These are phyloP conservation scores for Ascochyta pisi DNA, from an alignment of 2,329 filamentous ascomycete genomes.

Conservation along the genomic window DNA sequence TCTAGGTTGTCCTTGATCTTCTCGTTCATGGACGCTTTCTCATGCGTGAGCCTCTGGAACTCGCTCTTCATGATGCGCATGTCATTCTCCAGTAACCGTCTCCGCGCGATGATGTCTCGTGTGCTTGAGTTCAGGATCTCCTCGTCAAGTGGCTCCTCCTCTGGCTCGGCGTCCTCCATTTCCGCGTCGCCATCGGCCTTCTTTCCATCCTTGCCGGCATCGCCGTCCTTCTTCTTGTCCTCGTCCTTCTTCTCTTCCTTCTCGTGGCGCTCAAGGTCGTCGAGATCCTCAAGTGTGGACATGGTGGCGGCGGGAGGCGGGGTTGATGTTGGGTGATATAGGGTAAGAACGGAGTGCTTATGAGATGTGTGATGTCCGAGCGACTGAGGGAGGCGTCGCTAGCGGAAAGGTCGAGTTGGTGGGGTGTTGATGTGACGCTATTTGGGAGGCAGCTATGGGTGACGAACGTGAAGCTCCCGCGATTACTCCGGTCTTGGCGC, in stretches of 20 bases:
- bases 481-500: constrained; percentile 34
- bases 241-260: constrained; percentile 72
- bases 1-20: constrained; percentile 99
- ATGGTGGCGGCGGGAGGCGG: constrained; percentile 58
- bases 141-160: constrained; percentile 81
- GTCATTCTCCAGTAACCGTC: constrained; percentile 94
- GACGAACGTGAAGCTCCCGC: constrained; percentile 41
- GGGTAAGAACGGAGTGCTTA: neutral
- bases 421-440: constrained; percentile 33
- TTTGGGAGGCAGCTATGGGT: constrained; percentile 45
- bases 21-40: constrained; percentile 94
- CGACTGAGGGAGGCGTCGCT: constrained; percentile 8
- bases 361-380: constrained; percentile 1
- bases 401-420: constrained; percentile 14
- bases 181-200: constrained; percentile 78
- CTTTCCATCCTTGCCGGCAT: constrained; percentile 61
- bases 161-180: constrained; percentile 81
- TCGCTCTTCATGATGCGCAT: constrained; percentile 99
- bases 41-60: constrained; percentile 89
- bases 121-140: constrained; percentile 94
- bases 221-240: constrained; percentile 59
- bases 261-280: constrained; percentile 82
- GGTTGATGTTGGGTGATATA: constrained; percentile 3
- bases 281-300: constrained; percentile 91
- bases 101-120: constrained; percentile 90